Evolutionary conservation across 345 rosid genomes (phyloP).

Genomic region (Gossypium thurberi): DNA sequence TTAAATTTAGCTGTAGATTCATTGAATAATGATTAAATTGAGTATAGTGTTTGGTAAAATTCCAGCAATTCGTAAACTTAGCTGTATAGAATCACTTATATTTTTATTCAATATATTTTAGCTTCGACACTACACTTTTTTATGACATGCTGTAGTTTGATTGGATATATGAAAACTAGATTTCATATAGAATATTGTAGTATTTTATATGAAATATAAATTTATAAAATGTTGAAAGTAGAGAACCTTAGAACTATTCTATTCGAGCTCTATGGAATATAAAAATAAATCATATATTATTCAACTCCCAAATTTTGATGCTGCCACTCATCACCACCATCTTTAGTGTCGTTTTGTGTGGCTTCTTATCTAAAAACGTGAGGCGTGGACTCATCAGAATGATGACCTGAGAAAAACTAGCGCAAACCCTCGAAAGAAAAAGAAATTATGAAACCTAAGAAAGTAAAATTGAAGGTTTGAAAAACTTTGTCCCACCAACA

Average conservation of each 20-base stretch:
- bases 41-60: not conserved
- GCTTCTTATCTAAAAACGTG: not conserved
- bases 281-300: not conserved
- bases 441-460: not conserved
- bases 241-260: not conserved
- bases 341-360: not conserved
- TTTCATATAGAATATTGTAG: not conserved
- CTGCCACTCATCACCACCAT: not conserved
- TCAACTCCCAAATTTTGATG: slow-evolving; percentile 3
- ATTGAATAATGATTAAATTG: not conserved
- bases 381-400: not conserved
- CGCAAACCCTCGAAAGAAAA: not conserved
- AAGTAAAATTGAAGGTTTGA: not conserved
- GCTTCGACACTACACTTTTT: not conserved
- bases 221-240: not conserved
- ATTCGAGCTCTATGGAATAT: not conserved
- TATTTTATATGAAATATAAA: not conserved
- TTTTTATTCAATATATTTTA: not conserved
- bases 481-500: slow-evolving; percentile 7
- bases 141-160: not conserved
- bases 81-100: not conserved
- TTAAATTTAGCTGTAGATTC: no score
- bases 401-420: not conserved
- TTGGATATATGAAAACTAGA: not conserved
- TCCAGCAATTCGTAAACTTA: not conserved